These are phyloP conservation scores for Mortierella sp. DNA, from an alignment of 371 early-diverging fungal species.

Conservation along the genomic window DNA sequence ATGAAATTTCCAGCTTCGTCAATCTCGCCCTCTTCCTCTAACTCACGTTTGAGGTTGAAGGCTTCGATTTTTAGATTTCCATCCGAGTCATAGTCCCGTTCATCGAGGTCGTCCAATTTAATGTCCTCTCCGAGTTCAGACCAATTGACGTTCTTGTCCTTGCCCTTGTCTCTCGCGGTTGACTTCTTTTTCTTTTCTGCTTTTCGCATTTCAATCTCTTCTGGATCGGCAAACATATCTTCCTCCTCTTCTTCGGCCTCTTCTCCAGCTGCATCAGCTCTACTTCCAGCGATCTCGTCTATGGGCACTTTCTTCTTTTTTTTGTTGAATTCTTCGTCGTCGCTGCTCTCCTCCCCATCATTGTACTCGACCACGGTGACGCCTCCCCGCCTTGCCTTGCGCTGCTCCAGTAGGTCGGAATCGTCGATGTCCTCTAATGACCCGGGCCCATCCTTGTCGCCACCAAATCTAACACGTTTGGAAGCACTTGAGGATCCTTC, in stretches of 20 bases:
- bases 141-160: conserved; percentile 19
- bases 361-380: conserved; percentile 51
- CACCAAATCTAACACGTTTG: conserved; percentile 48
- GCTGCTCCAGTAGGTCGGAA: conserved; percentile 44
- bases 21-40: conserved; percentile 91
- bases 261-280: conserved; percentile 55
- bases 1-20: conserved; percentile 89
- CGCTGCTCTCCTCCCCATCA: conserved; percentile 47
- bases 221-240: conserved; percentile 62
- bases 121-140: conserved; percentile 33
- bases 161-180: conserved; percentile 31
- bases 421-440: conserved; percentile 40
- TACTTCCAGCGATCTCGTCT: conserved; percentile 55
- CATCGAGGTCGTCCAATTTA: conserved; percentile 38
- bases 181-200: conserved; percentile 20
- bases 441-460: conserved; percentile 9
- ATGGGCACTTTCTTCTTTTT: conserved; percentile 39
- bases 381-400: conserved; percentile 41
- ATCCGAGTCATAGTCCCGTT: conserved; percentile 53
- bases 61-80: conserved; percentile 75
- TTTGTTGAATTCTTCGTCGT: conserved; percentile 35
- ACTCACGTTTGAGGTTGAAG: conserved; percentile 90
- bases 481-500: conserved; percentile 19
- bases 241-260: conserved; percentile 61
- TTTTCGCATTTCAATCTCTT: conserved; percentile 49